Conservation (phyloP, 257 asterid species). For the Capsicum pubescens region DNA sequence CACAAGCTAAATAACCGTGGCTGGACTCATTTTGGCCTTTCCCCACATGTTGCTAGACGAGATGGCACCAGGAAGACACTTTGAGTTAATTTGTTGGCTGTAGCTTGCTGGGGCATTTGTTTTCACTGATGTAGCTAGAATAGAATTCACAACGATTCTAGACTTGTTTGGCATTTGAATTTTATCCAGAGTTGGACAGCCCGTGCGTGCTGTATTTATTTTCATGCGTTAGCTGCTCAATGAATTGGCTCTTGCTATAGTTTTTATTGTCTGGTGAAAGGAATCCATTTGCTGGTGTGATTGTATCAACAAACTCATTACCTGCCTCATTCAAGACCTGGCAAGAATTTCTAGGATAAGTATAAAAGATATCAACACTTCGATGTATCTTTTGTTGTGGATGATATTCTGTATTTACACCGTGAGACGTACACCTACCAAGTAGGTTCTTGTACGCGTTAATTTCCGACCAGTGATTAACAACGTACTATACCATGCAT, state of each 20-base stretch:
- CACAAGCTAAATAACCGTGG: not conserved
- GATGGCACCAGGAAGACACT: slow-evolving; percentile 11
- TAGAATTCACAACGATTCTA: slow-evolving; percentile 20
- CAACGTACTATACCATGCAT: too few species aligned
- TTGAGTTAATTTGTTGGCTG: not conserved
- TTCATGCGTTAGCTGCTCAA: slow-evolving; percentile 6
- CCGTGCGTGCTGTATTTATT: not conserved
- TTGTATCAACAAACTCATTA: slow-evolving; percentile 25
- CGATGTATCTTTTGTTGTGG: slow-evolving; percentile 6
- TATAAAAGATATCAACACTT: slow-evolving; percentile 11
- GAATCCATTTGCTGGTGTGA: slow-evolving; percentile 29
- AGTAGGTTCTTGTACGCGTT: too few species aligned
- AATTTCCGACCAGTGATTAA: too few species aligned
- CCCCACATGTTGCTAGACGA: not conserved
- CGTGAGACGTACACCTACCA: too few species aligned
- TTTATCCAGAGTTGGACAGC: not conserved
- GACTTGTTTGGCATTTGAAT: not conserved
- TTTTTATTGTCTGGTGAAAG: slow-evolving; percentile 4
- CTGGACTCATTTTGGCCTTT: not conserved
- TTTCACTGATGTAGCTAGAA: slow-evolving; percentile 13
- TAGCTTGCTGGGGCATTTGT: not conserved
- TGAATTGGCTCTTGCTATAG: slow-evolving; percentile 1
- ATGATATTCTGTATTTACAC: too few species aligned
- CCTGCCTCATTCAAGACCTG: slow-evolving; percentile 31
- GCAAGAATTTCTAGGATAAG: slow-evolving; percentile 5